A percentile compares a stretch with the other conserved stretches of the same genome.
These are phyloP conservation scores for Hygrophila difformis DNA, from an alignment of 257 asterid genomes.

Conservation along the genomic window DNA sequence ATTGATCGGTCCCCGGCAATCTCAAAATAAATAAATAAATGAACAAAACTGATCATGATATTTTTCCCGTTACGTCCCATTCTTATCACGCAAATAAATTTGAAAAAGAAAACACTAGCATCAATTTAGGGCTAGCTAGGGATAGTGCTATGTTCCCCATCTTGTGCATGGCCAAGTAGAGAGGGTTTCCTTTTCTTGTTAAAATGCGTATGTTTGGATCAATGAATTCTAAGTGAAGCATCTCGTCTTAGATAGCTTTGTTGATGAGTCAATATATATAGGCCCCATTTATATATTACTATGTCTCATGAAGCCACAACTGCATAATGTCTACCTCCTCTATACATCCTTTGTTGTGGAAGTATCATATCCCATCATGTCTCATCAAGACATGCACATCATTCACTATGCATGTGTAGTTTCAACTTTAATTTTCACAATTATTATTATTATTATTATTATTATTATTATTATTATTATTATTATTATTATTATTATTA, in stretches of 20 bases:
- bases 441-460: too few relatives aligned
- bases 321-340: too few relatives aligned
- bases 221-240: conserved; percentile 5
- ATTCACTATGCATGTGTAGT: conserved; percentile 15
- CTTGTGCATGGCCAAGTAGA: conserved; percentile 10
- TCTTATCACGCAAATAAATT: too few relatives aligned
- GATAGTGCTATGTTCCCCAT: too few relatives aligned
- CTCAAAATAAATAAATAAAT: too few relatives aligned
- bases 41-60: too few relatives aligned
- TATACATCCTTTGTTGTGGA: conserved; percentile 50
- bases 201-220: conserved; percentile 11
- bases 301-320: conserved; percentile 43
- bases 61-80: too few relatives aligned
- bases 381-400: conserved; percentile 22
- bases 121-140: neutral
- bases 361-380: conserved; percentile 53
- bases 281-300: conserved; percentile 46
- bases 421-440: conserved; percentile 9
- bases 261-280: conserved; percentile 30
- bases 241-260: conserved; percentile 24
- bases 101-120: too few relatives aligned
- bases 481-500: too few relatives aligned
- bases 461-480: too few relatives aligned
- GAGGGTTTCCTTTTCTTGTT: conserved; percentile 24
- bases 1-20: too few relatives aligned